Base-by-base conservation (phyloP, 1,284 basidiomycete species). In the Trichosporon sp. region DNA sequence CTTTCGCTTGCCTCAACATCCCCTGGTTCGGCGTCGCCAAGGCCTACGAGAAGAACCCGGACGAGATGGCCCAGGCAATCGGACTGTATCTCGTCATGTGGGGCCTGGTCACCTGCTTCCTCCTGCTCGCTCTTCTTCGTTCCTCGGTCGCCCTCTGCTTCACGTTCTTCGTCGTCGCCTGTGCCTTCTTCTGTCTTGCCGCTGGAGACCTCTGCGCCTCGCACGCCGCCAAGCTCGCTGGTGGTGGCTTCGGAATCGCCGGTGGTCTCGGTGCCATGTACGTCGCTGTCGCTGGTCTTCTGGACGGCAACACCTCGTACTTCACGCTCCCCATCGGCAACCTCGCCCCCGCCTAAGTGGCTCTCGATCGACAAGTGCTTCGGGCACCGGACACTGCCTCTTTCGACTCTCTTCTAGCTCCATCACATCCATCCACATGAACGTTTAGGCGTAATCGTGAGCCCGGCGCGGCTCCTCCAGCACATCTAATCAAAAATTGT, bases 111-210 rank as follows among this genome's bases (percentile, higher is more conserved):
- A 72, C 70, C 2, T 29, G 42, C 42, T 21, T 67, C 27, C 68
- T 69, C 34, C 62, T 67, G 21, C 32, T 67, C 15, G 47, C 53
- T 27, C 58, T 69, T 12, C 27, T 63, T 23, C 70, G 70, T 34
- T 42, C 70, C 6, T 71, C 70, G 12, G 27, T 69, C 29, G 58
- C 64, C 23, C 70, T 72, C 66, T 34, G 69, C 64, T 62, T 80
- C n/a, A 68, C 96, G 29, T 91, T 98, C 83, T 85, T 87, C 79
- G 88, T 88, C 84, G 87, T 97, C 7, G 86, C 88, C 34, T 67
- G 87, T 56, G 85, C 85, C 8, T 87, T 87, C 80, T 76, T 84
- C 65, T 70, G 85, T 2, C 78, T 86, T 18, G 75, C 78, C 23
- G 76, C 77, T 15, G 77, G 74, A n/a, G 78, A 78, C 53, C 76